These are phyloP conservation scores for Thielaviopsis populi DNA, from an alignment of 2,329 filamentous ascomycete genomes.

Conservation along the genomic window DNA sequence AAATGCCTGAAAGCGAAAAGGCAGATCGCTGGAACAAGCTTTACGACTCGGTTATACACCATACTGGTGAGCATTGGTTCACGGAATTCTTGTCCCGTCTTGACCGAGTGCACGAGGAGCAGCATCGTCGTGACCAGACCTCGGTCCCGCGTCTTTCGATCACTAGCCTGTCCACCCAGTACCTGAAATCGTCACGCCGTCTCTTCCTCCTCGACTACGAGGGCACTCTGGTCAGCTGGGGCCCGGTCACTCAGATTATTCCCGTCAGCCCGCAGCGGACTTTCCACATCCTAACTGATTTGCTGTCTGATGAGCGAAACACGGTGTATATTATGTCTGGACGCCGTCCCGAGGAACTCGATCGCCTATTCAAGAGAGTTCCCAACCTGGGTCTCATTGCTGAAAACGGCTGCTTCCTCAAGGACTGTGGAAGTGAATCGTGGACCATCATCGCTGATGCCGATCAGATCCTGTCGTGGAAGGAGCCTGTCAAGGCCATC, in stretches of 20 bases:
- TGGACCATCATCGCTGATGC: conserved; percentile 71
- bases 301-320: conserved; percentile 67
- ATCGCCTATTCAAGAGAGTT: conserved; percentile 69
- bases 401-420: conserved; percentile 86
- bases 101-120: conserved; percentile 64
- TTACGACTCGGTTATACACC: conserved; percentile 56
- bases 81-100: conserved; percentile 58
- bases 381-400: conserved; percentile 78
- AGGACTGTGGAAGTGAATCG: conserved; percentile 47
- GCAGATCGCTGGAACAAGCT: conserved; percentile 58
- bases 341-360: conserved; percentile 72
- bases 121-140: conserved; percentile 69
- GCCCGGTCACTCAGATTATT: conserved; percentile 69
- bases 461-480: conserved; percentile 60
- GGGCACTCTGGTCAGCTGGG: conserved; percentile 78
- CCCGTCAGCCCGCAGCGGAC: conserved; percentile 72
- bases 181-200: conserved; percentile 49
- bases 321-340: conserved; percentile 90
- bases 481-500: conserved; percentile 66
- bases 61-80: conserved; percentile 79
- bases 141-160: conserved; percentile 74
- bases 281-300: conserved; percentile 65
- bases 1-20: conserved; percentile 65
- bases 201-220: conserved; percentile 91
- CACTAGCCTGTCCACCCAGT: conserved; percentile 46